Evolutionary conservation across 257 asterid genomes (phyloP).

Genomic region (Solanum neorickii): DNA sequence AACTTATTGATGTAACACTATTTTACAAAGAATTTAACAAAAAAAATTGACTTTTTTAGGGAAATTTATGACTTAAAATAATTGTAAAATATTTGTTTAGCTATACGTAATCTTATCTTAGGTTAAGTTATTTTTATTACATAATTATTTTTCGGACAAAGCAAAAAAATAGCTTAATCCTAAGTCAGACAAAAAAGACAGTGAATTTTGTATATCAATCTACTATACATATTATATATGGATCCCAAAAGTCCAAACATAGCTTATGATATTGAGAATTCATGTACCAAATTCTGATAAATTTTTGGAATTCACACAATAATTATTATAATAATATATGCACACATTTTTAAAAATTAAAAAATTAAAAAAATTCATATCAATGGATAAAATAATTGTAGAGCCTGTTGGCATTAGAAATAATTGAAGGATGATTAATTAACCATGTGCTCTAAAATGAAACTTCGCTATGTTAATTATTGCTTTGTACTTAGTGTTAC

Average conservation of each 20-base stretch:
- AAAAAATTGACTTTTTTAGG: background rate
- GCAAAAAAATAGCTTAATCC: background rate
- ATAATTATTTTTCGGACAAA: background rate
- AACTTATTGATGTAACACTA: background rate
- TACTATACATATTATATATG: background rate
- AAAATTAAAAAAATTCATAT: background rate
- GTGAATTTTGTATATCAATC: no score
- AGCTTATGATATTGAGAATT: background rate
- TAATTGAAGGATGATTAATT: background rate
- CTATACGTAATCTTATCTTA: background rate
- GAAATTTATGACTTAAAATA: background rate
- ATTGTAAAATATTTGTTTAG: no score
- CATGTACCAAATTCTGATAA: no score
- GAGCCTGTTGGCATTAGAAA: background rate
- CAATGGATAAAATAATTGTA: background rate
- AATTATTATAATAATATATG: no score
- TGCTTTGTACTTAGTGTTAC: conserved; percentile 7
- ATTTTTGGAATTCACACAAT: background rate
- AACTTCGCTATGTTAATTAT: conserved; percentile 5
- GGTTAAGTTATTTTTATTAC: background rate
- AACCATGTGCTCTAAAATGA: background rate
- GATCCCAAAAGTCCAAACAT: background rate
- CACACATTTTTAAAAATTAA: background rate
- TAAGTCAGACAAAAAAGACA: no score
- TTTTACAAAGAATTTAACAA: background rate